Percentiles rank a stretch among this genome's conserved stretches.
These are phyloP conservation scores for Ustanciosporium gigantosporum DNA, from an alignment of 1,284 basidiomycete genomes.

Conservation along the genomic window DNA sequence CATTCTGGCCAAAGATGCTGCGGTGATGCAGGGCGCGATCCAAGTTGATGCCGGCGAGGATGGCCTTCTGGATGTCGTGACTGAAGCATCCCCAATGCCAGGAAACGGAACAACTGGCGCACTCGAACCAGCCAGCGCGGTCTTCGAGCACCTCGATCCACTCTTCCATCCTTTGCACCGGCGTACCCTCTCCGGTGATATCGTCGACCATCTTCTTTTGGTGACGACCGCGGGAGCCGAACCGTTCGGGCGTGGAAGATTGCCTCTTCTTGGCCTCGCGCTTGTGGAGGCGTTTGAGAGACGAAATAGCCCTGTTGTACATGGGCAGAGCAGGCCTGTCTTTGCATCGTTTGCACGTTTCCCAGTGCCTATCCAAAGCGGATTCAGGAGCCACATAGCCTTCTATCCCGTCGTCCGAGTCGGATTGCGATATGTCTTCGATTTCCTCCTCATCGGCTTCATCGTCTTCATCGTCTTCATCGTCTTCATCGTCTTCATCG, in stretches of 20 bases:
- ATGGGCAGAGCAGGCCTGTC: constrained; percentile 20
- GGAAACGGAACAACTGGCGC: constrained; percentile 32
- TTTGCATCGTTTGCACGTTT: constrained; percentile 19
- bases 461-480: too few relatives aligned
- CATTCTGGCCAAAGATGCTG: constrained; percentile 8
- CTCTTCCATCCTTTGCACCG: constrained; percentile 24
- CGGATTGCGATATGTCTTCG: too few relatives aligned
- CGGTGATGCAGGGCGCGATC: constrained; percentile 9
- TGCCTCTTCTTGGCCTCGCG: constrained; percentile 22
- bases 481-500: too few relatives aligned
- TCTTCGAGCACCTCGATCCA: constrained; percentile 31
- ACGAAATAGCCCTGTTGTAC: constrained; percentile 15
- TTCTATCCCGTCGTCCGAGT: constrained; percentile 7
- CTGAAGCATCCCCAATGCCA: constrained; percentile 45
- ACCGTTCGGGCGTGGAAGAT: constrained; percentile 3
- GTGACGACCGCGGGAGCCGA: constrained; percentile 18
- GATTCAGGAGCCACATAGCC: constrained; percentile 11
- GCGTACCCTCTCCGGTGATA: constrained; percentile 5
- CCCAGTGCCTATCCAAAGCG: constrained; percentile 22
- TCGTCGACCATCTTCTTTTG: constrained; percentile 24
- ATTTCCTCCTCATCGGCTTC: too few relatives aligned
- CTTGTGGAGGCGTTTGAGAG: constrained; percentile 13
- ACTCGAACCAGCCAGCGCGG: constrained; percentile 44
- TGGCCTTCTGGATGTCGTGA: constrained; percentile 10
- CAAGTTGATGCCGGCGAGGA: constrained; percentile 27